Percentiles rank a stretch among this genome's conserved stretches.
Conservation (phyloP, 2,329 filamentous ascomycete species). For the Paecilomyces sp. region DNA sequence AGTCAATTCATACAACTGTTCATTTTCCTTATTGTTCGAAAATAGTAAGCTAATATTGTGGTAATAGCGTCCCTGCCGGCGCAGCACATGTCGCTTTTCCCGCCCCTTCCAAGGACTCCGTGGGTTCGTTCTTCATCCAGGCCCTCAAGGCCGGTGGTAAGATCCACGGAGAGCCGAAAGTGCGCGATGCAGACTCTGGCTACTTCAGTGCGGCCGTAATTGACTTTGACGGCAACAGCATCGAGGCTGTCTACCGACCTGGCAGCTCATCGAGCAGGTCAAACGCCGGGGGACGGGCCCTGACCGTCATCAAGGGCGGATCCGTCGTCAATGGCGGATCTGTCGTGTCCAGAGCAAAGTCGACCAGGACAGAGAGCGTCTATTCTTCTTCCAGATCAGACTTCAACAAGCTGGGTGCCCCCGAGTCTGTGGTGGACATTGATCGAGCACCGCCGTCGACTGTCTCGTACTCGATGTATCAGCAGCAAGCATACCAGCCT, state of each 20-base stretch:
- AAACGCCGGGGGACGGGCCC: slow-evolving; percentile 21
- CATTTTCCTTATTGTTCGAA: not conserved
- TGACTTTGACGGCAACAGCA: slow-evolving; percentile 76
- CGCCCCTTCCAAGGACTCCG: slow-evolving; percentile 57
- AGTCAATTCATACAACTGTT: slow-evolving; percentile 14
- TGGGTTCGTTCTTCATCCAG: slow-evolving; percentile 64
- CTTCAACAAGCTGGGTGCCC: slow-evolving; percentile 11
- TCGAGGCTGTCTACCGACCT: slow-evolving; percentile 64
- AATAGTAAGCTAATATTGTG: slow-evolving; percentile 5
- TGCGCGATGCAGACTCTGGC: slow-evolving; percentile 47
- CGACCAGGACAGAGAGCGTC: slow-evolving; percentile 23
- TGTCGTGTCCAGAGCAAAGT: slow-evolving; percentile 18
- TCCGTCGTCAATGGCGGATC: slow-evolving; percentile 12
- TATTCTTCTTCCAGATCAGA: slow-evolving; percentile 14
- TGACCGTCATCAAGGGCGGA: slow-evolving; percentile 20
- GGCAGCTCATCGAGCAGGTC: slow-evolving; percentile 17
- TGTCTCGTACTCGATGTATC: slow-evolving; percentile 11
- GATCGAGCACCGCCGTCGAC: slow-evolving; percentile 13
- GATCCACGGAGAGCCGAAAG: slow-evolving; percentile 50
- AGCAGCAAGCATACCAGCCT: slow-evolving; percentile 8
- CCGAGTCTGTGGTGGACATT: slow-evolving; percentile 17
- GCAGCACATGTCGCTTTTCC: slow-evolving; percentile 61
- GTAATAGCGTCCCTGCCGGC: slow-evolving; percentile 39
- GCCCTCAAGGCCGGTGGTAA: slow-evolving; percentile 59
- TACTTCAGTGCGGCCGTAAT: slow-evolving; percentile 59